phyloP scores from a whole-genome alignment of 805 yeast genomes.

The Ogataea populi-albae region DNA sequence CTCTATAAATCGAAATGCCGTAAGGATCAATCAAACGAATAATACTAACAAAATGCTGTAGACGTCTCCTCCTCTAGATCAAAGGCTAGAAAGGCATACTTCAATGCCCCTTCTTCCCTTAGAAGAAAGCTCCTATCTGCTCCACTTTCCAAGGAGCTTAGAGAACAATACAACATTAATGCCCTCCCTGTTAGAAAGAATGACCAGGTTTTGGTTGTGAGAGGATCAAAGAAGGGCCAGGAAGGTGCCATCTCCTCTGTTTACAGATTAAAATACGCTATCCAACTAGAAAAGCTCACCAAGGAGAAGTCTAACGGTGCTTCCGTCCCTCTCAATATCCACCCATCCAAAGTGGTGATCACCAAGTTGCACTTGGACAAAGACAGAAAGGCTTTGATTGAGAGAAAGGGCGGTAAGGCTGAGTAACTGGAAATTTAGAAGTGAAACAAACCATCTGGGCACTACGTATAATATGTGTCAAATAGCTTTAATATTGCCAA shows the following conservation, averaged over 20 bases:
- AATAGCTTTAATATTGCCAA: conserved; percentile 5
- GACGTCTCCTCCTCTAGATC: conserved; percentile 99
- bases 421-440: conserved; percentile 54
- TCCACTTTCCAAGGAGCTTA: conserved; percentile 98
- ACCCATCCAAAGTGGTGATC: conserved; percentile 98
- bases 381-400: conserved; percentile 97
- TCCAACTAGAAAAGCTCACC: conserved; percentile 96
- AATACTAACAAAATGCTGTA: conserved; percentile 24
- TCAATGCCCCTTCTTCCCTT: conserved; percentile 94
- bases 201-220: conserved; percentile 91
- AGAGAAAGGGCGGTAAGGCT: conserved; percentile 96
- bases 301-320: conserved; percentile 98
- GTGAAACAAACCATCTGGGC: conserved; percentile 6
- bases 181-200: conserved; percentile 97
- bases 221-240: conserved; percentile 99
- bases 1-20: too few relatives aligned
- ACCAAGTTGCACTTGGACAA: conserved; percentile 97
- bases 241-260: conserved; percentile 98
- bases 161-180: conserved; percentile 94
- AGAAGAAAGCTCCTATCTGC: conserved; percentile 96
- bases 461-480: too few relatives aligned
- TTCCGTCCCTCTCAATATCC: conserved; percentile 93
- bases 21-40: background rate
- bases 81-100: conserved; percentile 99
- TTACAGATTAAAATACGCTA: conserved; percentile 97